Conservation (phyloP, 2,329 filamentous ascomycete genomes). For the Neonectria faginata region DNA sequence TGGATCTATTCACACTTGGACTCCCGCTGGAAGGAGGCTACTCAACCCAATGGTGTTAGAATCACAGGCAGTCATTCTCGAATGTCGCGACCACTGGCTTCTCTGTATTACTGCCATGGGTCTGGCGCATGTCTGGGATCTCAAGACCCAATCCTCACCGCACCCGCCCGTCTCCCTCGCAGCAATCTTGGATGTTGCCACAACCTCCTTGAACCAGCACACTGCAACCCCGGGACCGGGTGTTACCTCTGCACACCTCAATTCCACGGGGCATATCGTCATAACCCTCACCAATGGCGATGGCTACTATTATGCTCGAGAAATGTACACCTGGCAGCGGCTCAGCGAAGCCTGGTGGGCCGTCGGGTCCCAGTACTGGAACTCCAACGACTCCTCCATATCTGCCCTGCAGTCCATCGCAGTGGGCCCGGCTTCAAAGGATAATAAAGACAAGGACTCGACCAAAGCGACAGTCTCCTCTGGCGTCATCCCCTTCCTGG, state of each 20-base stretch:
- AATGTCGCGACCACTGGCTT: slow-evolving; percentile 89
- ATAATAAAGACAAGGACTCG: slow-evolving; percentile 59
- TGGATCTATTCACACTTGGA: slow-evolving; percentile 90
- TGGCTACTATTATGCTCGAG: slow-evolving; percentile 87
- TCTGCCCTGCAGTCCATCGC: slow-evolving; percentile 81
- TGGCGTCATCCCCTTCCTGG: slow-evolving; percentile 91
- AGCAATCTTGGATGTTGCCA: slow-evolving; percentile 88
- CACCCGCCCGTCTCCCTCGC: slow-evolving; percentile 91
- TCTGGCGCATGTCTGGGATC: slow-evolving; percentile 93
- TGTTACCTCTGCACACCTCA: slow-evolving; percentile 90
- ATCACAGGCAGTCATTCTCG: slow-evolving; percentile 92
- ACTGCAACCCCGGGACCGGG: slow-evolving; percentile 81
- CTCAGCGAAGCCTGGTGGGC: slow-evolving; percentile 99
- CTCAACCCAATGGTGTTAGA: slow-evolving; percentile 89
- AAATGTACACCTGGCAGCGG: slow-evolving; percentile 92
- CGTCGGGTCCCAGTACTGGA: slow-evolving; percentile 98
- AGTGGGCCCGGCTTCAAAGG: slow-evolving; percentile 67
- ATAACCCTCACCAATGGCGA: slow-evolving; percentile 96
- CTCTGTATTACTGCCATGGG: slow-evolving; percentile 90
- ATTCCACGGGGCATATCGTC: slow-evolving; percentile 85
- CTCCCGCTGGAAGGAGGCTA: slow-evolving; percentile 86
- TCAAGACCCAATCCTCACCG: slow-evolving; percentile 83
- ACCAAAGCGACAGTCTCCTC: slow-evolving; percentile 75
- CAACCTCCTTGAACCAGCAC: slow-evolving; percentile 81
- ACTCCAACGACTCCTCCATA: slow-evolving; percentile 92